Conservation (phyloP, 345 rosid genomes). For the Luvunga scandens region DNA sequence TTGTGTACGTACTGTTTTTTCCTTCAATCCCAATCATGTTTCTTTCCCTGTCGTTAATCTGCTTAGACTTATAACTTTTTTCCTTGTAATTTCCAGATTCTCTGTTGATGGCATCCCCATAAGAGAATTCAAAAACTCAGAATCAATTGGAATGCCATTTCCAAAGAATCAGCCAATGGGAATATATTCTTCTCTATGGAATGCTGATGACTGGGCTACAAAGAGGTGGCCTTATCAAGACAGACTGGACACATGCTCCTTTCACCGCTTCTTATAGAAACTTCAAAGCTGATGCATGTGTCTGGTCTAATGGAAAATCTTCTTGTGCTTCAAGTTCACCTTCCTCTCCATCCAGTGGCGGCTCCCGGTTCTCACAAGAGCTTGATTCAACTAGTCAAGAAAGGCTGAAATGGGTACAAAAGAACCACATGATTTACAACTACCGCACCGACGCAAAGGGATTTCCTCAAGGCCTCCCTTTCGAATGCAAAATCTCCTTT, state of each 20-base stretch:
- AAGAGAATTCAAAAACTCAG: conserved; percentile 61
- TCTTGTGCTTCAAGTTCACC: conserved; percentile 24
- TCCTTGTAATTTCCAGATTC: conserved; percentile 30
- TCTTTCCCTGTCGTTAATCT: not conserved
- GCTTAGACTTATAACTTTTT: not conserved
- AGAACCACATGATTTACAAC: too few relatives aligned
- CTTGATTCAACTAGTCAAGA: too few relatives aligned
- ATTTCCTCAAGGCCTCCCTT: too few relatives aligned
- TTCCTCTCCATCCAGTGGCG: too few relatives aligned
- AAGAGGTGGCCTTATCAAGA: conserved; percentile 66
- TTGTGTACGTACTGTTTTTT: conserved; percentile 40
- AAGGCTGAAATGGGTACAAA: too few relatives aligned
- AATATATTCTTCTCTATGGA: conserved; percentile 59
- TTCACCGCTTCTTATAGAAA: conserved; percentile 49
- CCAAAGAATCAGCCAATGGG: conserved; percentile 65
- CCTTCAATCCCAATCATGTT: too few relatives aligned
- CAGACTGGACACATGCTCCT: conserved; percentile 56
- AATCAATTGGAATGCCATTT: conserved; percentile 42
- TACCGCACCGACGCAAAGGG: too few relatives aligned
- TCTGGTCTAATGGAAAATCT: conserved; percentile 26
- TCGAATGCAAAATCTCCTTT: too few relatives aligned
- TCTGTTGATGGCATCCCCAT: conserved; percentile 60
- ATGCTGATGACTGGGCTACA: conserved; percentile 77
- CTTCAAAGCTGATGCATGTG: conserved; percentile 38
- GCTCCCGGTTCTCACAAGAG: too few relatives aligned